Evolutionary conservation across 75 land plant genomes (phyloP), one percentile per base, ranked within the genome.

Genomic region (Azolla pinnata): DNA sequence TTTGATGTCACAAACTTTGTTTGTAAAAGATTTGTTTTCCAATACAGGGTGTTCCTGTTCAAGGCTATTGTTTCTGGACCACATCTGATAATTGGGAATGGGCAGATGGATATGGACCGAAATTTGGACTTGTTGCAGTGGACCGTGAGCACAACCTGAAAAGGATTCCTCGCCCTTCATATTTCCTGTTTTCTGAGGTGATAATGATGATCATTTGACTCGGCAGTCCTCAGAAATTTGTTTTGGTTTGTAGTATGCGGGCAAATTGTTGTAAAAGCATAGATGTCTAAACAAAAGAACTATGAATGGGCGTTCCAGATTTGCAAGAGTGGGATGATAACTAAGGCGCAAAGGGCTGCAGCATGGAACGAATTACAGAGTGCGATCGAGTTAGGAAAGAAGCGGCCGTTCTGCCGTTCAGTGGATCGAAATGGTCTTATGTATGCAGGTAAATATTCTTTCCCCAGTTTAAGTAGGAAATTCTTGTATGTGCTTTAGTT

Each of bases 101-200:
- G 99, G 97, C 99, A 35, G 99, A 95, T 80, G 99, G 99, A 16
- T 95, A 95, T 82, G 99, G 99, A 42, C 99, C 99, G 5, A 95
- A 95, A 56, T 95, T 90, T 73, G 99, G 99, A 44, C 76, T 95
- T 38, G 88, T 83, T 19, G 92, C 91, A 35, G 99, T 90, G 47
- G 99, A 95, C 68, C 91, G 97, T 25, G 77, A 82, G 31, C 81
- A 95, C 61, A 61, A 75, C 62, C 75, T 95, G 53, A 78, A 74
- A 12, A 75, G 99, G 31, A 68, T 62, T 19, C 97, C 84, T 32
- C 88, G 97, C 26, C 99, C 91, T 59, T 95, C 97, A 14, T 95
- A 95, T 54, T 56, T 69, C 45, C 75, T 95, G 68, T 95, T 81
- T 56, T 59, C 86, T 8, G 86, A 86, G 77, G 99, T 95, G 24